These are phyloP conservation scores for Exophiala sideris DNA, from an alignment of 2,329 filamentous ascomycete species.

Conservation along the genomic window DNA sequence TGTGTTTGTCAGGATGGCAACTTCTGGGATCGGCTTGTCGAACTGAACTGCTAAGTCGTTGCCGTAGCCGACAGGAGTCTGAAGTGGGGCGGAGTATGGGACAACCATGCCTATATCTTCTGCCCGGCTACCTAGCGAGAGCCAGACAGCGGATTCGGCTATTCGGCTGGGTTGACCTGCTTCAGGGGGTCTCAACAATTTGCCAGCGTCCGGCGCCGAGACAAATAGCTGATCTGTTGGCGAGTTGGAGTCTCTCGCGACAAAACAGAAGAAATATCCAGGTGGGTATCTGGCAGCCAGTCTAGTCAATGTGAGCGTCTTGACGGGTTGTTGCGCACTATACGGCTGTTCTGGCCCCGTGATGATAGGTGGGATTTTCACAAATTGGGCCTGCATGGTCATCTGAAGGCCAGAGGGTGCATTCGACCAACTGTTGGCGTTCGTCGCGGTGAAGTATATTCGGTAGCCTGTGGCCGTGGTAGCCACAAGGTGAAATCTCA, in stretches of 20 bases:
- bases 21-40: constrained; percentile 74
- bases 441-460: constrained; percentile 86
- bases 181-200: constrained; percentile 61
- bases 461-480: constrained; percentile 87
- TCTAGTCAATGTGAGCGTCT: constrained; percentile 40
- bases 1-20: constrained; percentile 86
- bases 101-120: constrained; percentile 78
- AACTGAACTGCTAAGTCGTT: constrained; percentile 98
- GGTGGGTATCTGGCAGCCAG: constrained; percentile 64
- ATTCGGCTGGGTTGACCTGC: constrained; percentile 58
- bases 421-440: constrained; percentile 59
- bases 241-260: constrained; percentile 59
- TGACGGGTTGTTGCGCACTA: constrained; percentile 50
- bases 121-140: constrained; percentile 69
- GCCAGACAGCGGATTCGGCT: constrained; percentile 75
- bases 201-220: constrained; percentile 80
- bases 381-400: constrained; percentile 96
- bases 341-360: constrained; percentile 29
- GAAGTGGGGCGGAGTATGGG: constrained; percentile 65
- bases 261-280: constrained; percentile 86
- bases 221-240: constrained; percentile 71
- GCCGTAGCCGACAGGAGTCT: constrained; percentile 73
- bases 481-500: constrained; percentile 62
- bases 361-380: constrained; percentile 78
- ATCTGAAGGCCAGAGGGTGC: constrained; percentile 68